Evolutionary conservation across 257 asterid species (phyloP), one percentile per base, ranked within the genome.

Genomic region (Solanum pennellii): DNA sequence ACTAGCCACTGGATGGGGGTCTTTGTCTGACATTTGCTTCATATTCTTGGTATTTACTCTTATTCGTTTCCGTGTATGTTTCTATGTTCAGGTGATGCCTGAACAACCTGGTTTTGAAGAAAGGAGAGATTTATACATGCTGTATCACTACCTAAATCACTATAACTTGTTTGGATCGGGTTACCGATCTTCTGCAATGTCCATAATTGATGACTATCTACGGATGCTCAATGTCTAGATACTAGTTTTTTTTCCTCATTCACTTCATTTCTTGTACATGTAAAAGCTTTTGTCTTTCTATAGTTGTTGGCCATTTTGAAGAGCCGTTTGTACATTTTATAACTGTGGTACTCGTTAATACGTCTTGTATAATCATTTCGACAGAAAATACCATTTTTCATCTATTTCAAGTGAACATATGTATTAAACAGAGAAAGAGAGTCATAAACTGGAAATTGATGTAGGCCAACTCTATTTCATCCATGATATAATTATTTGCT

Each of bases 131-230:
- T 92, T 97, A 8, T 97, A 95, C 91, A 89, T 89, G 94, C 90
- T 97, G 87, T 95, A 97, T 89, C 99, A 97, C 89, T 97, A 97
- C 92, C 88, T 97, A 87, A 97, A 97, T 90, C 99, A 97, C 89
- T 97, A 97, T 90, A 97, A 97, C 88, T 76, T 97, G 93, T 97
- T 97, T 66, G 99, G 99, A 60, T 94, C 99, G 5, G 95, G 99
- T 84, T 97, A 97, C 83, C 92, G 99, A 2, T 90, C 98, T 0
- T 94, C 98, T 21, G 93, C 98, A 86, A 86, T 97, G 96, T 93
- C 97, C 89, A 94, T 97, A 71, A 95, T 95, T 79, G 98, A 97
- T 21, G 94, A 93, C 88, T 97, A 94, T 86, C 91, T 95, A 27
- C 88, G 93, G 89, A 89, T 91, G 93, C 88, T 95, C 84, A 90